These are phyloP conservation scores for Monosporozyma siamensis DNA, from an alignment of 805 yeast genomes.

Conservation along the genomic window DNA sequence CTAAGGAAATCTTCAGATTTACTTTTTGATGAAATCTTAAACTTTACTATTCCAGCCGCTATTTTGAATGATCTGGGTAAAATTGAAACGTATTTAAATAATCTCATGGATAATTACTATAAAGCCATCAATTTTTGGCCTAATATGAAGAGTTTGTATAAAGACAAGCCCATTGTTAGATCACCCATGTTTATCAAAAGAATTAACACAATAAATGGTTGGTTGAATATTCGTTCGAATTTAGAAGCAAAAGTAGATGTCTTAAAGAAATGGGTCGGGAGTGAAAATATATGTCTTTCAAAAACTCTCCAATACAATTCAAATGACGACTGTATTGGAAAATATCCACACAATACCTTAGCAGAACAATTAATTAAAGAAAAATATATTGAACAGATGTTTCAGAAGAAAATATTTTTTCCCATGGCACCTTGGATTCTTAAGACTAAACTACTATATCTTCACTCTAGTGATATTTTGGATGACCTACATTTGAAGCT, in stretches of 20 bases:
- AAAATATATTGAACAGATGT: constrained; percentile 62
- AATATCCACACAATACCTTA: constrained; percentile 53
- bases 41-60: constrained; percentile 47
- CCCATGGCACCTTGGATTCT: constrained; percentile 74
- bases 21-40: constrained; percentile 56
- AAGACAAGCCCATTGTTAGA: constrained; percentile 65
- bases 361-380: constrained; percentile 80
- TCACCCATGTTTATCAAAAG: constrained; percentile 53
- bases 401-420: constrained; percentile 56
- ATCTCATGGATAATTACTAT: constrained; percentile 51
- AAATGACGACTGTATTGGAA: constrained; percentile 19
- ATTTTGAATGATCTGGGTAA: constrained; percentile 24
- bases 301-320: constrained; percentile 18
- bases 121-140: constrained; percentile 72
- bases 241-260: constrained; percentile 52
- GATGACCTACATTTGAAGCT: constrained; percentile 66
- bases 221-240: constrained; percentile 69
- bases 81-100: constrained; percentile 44
- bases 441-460: constrained; percentile 66
- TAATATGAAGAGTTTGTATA: constrained; percentile 64
- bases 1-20: constrained; percentile 66
- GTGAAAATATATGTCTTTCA: constrained; percentile 62
- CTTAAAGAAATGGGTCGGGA: constrained; percentile 75
- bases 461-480: constrained; percentile 52
- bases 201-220: constrained; percentile 69